Percentiles rank a stretch among this genome's conserved stretches.
Conservation (phyloP, 139 green algal species). For the Penium margaritaceum region DNA sequence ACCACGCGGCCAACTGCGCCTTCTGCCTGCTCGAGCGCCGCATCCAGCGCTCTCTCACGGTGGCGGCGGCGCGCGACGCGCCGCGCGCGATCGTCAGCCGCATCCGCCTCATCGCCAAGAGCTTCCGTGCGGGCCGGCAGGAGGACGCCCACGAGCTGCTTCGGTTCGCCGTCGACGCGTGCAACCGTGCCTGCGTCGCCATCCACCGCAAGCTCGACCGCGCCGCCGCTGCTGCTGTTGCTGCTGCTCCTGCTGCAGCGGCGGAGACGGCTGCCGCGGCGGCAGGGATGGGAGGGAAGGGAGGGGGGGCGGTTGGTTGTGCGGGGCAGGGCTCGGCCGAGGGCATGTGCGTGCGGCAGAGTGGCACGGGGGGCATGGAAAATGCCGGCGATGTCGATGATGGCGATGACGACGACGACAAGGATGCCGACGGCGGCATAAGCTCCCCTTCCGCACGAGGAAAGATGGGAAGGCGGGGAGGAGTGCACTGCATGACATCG, state of each 20-base stretch:
- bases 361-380: no score
- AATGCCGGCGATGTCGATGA: no score
- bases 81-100: slow-evolving; percentile 11
- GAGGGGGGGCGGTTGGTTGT: no score
- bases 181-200: slow-evolving; percentile 36
- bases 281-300: no score
- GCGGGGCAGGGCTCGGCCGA: no score
- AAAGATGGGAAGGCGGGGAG: no score
- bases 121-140: slow-evolving; percentile 47
- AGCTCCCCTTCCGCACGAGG: no score
- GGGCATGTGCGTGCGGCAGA: no score
- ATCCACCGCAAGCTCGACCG: neutral
- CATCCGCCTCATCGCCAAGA: slow-evolving; percentile 17
- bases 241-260: neutral
- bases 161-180: slow-evolving; percentile 50
- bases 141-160: slow-evolving; percentile 65
- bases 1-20: slow-evolving; percentile 25
- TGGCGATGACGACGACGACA: no score
- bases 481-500: no score
- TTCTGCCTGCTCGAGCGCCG: slow-evolving; percentile 40
- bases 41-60: slow-evolving; percentile 23
- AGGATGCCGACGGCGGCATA: no score
- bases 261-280: neutral
- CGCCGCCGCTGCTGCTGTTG: neutral
- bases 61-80: slow-evolving; percentile 5